phyloP scores from a whole-genome alignment of 2,329 filamentous ascomycete species.

The Cladosporium sp. region DNA sequence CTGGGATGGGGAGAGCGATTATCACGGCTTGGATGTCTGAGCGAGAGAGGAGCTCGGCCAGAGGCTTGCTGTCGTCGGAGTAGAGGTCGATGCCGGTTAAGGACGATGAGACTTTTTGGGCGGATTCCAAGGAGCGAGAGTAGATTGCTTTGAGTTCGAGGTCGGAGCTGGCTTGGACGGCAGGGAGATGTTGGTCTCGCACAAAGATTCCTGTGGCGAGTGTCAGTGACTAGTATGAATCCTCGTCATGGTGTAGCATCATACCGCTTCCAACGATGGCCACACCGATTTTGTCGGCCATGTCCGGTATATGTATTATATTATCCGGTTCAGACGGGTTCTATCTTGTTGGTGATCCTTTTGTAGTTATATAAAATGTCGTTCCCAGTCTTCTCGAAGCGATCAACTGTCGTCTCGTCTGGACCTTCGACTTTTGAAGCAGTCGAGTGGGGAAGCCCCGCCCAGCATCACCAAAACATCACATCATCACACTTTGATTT shows the following conservation, averaged over 20 bases:
- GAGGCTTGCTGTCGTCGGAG: conserved; percentile 48
- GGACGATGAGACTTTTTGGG: conserved; percentile 40
- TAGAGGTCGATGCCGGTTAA: conserved; percentile 48
- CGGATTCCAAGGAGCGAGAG: conserved; percentile 57
- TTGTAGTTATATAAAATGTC: conserved; percentile 19
- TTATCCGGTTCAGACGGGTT: neutral
- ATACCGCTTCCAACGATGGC: conserved; percentile 57
- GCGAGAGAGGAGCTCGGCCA: conserved; percentile 37
- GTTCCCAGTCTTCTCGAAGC: neutral
- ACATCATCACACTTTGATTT: neutral
- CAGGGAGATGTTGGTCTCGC: conserved; percentile 57
- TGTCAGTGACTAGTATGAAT: neutral
- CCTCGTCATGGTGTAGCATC: neutral
- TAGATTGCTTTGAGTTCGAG: conserved; percentile 61
- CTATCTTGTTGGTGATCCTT: neutral
- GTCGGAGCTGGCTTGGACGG: conserved; percentile 48
- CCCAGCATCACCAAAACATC: neutral
- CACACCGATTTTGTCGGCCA: conserved; percentile 42
- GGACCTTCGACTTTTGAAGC: conserved; percentile 4
- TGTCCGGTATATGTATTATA: conserved; percentile 7
- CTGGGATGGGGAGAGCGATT: conserved; percentile 43
- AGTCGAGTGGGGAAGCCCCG: neutral
- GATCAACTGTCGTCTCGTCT: conserved; percentile 1
- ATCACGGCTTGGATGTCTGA: conserved; percentile 47
- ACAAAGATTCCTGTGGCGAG: conserved; percentile 50